Conservation (phyloP, 495 filamentous ascomycete species). For the Gamarada debralockiae region DNA sequence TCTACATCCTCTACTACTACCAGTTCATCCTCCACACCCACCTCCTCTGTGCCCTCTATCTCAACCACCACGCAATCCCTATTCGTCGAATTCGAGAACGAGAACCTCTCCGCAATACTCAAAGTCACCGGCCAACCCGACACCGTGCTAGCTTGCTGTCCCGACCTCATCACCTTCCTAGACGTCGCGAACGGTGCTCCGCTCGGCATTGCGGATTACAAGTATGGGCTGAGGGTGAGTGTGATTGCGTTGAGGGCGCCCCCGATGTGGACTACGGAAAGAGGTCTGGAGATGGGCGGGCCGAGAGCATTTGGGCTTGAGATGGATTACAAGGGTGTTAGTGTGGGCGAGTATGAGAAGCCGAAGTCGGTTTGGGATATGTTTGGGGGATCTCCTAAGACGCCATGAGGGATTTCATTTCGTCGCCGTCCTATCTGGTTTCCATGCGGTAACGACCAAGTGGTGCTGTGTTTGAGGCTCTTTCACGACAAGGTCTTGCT, state of each 20-base stretch:
- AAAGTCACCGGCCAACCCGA: conserved; percentile 24
- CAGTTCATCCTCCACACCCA: conserved; percentile 9
- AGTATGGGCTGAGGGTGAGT: conserved; percentile 33
- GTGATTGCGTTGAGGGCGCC: conserved; percentile 35
- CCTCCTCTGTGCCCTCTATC: not conserved
- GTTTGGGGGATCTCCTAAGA: conserved; percentile 11
- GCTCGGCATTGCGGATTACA: conserved; percentile 53
- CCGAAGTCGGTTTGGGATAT: conserved; percentile 26
- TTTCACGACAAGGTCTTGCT: too few relatives aligned
- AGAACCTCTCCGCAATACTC: conserved; percentile 23
- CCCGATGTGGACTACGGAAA: conserved; percentile 32
- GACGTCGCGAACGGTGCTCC: conserved; percentile 57
- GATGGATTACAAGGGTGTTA: conserved; percentile 13
- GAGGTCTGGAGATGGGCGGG: conserved; percentile 33
- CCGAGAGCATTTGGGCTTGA: conserved; percentile 26
- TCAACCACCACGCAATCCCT: conserved; percentile 19
- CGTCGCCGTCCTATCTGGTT: too few relatives aligned
- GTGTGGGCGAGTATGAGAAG: conserved; percentile 14
- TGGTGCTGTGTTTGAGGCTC: too few relatives aligned
- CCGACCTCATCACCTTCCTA: conserved; percentile 56
- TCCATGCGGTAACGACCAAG: too few relatives aligned
- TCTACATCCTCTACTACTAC: too few relatives aligned
- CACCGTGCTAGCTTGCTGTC: conserved; percentile 51
- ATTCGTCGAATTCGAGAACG: conserved; percentile 26
- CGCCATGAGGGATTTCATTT: too few relatives aligned